These are phyloP conservation scores for Nothophaeocryptopus gaeumannii DNA, from an alignment of 2,329 filamentous ascomycete species.

Conservation along the genomic window DNA sequence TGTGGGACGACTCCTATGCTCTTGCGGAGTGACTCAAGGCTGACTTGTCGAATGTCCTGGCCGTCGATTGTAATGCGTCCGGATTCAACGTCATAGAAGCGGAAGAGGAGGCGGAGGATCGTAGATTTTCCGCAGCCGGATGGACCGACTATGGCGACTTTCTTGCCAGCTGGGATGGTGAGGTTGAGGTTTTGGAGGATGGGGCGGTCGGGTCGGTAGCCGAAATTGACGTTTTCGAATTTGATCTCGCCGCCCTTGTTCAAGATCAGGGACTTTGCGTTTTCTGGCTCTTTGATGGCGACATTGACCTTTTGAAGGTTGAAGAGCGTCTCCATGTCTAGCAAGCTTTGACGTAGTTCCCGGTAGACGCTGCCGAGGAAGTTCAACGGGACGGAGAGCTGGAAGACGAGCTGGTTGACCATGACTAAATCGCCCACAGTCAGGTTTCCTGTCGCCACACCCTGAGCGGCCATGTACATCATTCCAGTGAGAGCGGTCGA, in stretches of 20 bases:
- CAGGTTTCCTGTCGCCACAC: constrained; percentile 74
- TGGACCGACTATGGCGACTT: constrained; percentile 91
- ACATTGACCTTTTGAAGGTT: constrained; percentile 96
- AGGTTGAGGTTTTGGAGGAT: constrained; percentile 82
- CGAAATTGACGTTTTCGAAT: constrained; percentile 94
- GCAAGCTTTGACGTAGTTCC: constrained; percentile 85
- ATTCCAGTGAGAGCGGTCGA: constrained; percentile 88
- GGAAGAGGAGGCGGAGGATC: constrained; percentile 83
- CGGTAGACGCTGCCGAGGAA: constrained; percentile 98
- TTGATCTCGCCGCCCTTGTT: constrained; percentile 79
- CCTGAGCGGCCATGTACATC: constrained; percentile 96
- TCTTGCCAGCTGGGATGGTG: constrained; percentile 92
- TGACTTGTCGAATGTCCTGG: constrained; percentile 83
- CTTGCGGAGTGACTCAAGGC: constrained; percentile 74
- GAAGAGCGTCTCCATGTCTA: constrained; percentile 99
- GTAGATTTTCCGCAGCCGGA: constrained; percentile 97
- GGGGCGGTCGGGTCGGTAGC: constrained; percentile 80
- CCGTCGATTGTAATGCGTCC: constrained; percentile 89
- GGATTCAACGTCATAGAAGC: constrained; percentile 84
- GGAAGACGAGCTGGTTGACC: constrained; percentile 98
- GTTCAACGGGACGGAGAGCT: constrained; percentile 93
- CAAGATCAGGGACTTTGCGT: constrained; percentile 71
- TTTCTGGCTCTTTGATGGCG: constrained; percentile 70
- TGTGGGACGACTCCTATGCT: constrained; percentile 95
- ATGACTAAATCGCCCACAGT: constrained; percentile 96